Evolutionary conservation across 139 green algal genomes (phyloP), one percentile per base, ranked within the genome.

Genomic region (Gonium pectorale): DNA sequence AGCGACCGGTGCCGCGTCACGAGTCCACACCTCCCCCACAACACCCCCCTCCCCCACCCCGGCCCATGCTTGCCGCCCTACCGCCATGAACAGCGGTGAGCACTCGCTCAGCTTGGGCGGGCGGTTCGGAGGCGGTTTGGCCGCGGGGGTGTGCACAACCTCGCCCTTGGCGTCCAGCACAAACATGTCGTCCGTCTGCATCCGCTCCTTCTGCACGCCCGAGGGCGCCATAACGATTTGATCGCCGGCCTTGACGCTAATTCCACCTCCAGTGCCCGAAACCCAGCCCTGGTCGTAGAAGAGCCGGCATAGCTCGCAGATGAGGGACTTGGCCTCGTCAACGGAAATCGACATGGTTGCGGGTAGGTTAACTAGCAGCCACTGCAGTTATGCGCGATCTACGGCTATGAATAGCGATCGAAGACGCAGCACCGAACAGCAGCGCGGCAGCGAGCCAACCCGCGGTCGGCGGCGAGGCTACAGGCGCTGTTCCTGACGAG

Each of bases 191-290:
- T 92, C 89, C 0, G 95, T 81, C 68, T 92, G 37, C 97, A 99
- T 99, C 3, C 97, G 90, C 92, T 99, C 97, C 91, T 99, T 99
- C 83, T 99, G 97, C 49, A 98, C 95, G 38, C 95, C 94, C 3
- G 90, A 96, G 29, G 96, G 96, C 15, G 96, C 91, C 95, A 98
- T 98, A 3, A 97, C 94, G 43, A 98, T 97, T 38, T 67, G 8
- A 2, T 83, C 64, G 38, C 81, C 86, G 2, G 93, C 88, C 63
- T 95, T 96, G 43, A 98, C 93, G 56, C 85, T 94, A 51, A 98
- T 98, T 79, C 96, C 96, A 41, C 96, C 96, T 27, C 96, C 96
- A 9, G 95, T 98, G 51, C 96, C 96, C 56, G 86, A 92, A 0
- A 97, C 95, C 89, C 95, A 96, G 40, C 96, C 96, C 81, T 95